A percentile compares a stretch with the other conserved stretches of the same genome.
Conservation (phyloP, 371 early-diverging fungal species). For the Sporodiniella umbellata region DNA sequence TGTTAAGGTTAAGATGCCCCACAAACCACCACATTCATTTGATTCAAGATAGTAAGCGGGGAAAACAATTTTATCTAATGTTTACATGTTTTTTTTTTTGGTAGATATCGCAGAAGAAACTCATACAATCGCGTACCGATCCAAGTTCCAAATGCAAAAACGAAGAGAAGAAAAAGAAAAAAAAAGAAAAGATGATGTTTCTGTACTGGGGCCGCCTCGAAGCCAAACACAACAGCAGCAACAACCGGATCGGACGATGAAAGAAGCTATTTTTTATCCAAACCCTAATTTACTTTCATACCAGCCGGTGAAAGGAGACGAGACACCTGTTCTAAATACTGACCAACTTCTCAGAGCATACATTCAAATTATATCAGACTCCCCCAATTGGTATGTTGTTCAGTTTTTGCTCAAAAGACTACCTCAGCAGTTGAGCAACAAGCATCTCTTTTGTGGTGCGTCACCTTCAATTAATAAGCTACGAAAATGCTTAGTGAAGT, state of each 20-base stretch:
- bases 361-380: constrained; percentile 53
- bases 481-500: constrained; percentile 48
- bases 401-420: constrained; percentile 61
- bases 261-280: constrained; percentile 17
- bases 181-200: constrained; percentile 7
- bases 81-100: not conserved
- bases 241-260: not conserved
- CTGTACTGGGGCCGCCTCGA: constrained; percentile 10
- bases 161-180: constrained; percentile 7
- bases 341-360: constrained; percentile 50
- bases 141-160: constrained; percentile 8
- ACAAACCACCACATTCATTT: constrained; percentile 56
- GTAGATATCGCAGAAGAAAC: constrained; percentile 14
- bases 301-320: constrained; percentile 22
- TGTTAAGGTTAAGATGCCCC: constrained; percentile 55
- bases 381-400: constrained; percentile 67
- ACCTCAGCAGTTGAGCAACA: constrained; percentile 67
- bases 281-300: constrained; percentile 47
- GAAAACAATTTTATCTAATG: not conserved
- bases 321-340: constrained; percentile 18
- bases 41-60: constrained; percentile 31
- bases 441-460: constrained; percentile 68
- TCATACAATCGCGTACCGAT: constrained; percentile 11
- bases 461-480: constrained; percentile 50
- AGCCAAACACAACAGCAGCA: not conserved